A percentile compares a stretch with the other conserved stretches of the same genome.
Conservation (phyloP, 1,284 basidiomycete genomes). For the Cutaneotrichosporon mucoides region DNA sequence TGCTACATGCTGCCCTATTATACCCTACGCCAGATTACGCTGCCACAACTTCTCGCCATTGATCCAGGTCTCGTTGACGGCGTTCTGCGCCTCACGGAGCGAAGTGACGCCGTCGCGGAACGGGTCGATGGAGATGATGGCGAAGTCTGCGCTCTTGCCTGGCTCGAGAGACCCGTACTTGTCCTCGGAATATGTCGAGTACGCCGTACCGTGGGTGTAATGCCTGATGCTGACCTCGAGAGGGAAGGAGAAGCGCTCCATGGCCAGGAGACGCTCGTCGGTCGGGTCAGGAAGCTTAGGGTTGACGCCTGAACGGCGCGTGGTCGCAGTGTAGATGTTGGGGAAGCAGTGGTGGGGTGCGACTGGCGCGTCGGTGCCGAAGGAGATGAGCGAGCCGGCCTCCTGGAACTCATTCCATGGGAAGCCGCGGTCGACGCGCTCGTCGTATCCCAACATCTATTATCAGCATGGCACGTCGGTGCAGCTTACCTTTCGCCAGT, state of each 20-base stretch:
- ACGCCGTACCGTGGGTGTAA: slow-evolving; percentile 25
- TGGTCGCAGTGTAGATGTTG: slow-evolving; percentile 30
- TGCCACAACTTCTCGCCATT: slow-evolving; percentile 19
- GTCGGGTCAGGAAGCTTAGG: slow-evolving; percentile 11
- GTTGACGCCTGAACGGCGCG: slow-evolving; percentile 24
- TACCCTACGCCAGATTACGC: no score
- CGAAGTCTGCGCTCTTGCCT: slow-evolving; percentile 33
- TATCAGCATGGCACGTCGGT: no score
- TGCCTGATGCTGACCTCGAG: slow-evolving; percentile 21
- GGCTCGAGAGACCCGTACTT: slow-evolving; percentile 19
- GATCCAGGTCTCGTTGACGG: slow-evolving; percentile 29
- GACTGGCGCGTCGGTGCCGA: slow-evolving; percentile 33
- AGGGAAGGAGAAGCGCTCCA: slow-evolving; percentile 14
- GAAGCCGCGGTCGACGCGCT: slow-evolving; percentile 28
- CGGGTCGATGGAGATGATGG: slow-evolving; percentile 28
- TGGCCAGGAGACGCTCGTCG: slow-evolving; percentile 9
- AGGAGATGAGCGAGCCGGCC: slow-evolving; percentile 20
- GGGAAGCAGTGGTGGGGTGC: slow-evolving; percentile 28
- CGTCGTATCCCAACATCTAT: slow-evolving; percentile 26
- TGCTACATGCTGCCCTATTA: no score
- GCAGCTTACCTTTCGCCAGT: slow-evolving; percentile 26
- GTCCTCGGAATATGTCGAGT: slow-evolving; percentile 16
- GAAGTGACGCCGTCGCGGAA: slow-evolving; percentile 27
- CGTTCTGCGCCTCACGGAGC: slow-evolving; percentile 26
- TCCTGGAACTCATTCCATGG: slow-evolving; percentile 29